A percentile compares a stretch with the other conserved stretches of the same genome.
phyloP scores from a whole-genome alignment of 139 green algal species.

The Coelastrella sp. region DNA sequence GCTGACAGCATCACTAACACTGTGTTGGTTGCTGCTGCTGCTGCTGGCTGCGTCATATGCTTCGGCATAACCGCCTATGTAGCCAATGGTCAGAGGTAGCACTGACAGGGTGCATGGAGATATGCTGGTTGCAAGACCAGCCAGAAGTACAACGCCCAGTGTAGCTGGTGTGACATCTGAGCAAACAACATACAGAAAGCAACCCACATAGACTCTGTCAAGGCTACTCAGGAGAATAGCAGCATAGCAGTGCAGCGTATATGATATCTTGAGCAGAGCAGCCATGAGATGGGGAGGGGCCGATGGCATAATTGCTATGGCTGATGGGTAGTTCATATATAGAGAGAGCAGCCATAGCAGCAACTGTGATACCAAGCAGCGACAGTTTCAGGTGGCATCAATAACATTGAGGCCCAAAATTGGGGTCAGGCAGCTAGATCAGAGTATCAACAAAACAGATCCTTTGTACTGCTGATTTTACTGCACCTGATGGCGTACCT shows the following conservation, averaged over 20 bases:
- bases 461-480: neutral
- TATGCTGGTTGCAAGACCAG: constrained; percentile 92
- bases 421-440: neutral
- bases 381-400: too few relatives aligned
- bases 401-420: too few relatives aligned
- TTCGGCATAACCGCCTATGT: constrained; percentile 85
- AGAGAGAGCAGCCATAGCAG: too few relatives aligned
- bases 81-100: constrained; percentile 92
- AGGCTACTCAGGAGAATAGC: neutral
- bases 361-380: too few relatives aligned
- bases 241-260: neutral
- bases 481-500: constrained; percentile 20
- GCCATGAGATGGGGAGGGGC: too few relatives aligned
- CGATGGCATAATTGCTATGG: too few relatives aligned
- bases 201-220: neutral
- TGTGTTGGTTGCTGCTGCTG: constrained; percentile 23
- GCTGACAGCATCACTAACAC: neutral
- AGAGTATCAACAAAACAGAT: too few relatives aligned
- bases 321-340: too few relatives aligned
- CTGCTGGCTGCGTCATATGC: neutral
- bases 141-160: constrained; percentile 78
- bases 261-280: too few relatives aligned
- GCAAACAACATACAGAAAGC: neutral
- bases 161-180: constrained; percentile 74
- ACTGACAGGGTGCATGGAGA: constrained; percentile 94